Evolutionary conservation across 306 rosid genomes (phyloP), one percentile per base, ranked within the genome.

Genomic region (Comarum palustre): DNA sequence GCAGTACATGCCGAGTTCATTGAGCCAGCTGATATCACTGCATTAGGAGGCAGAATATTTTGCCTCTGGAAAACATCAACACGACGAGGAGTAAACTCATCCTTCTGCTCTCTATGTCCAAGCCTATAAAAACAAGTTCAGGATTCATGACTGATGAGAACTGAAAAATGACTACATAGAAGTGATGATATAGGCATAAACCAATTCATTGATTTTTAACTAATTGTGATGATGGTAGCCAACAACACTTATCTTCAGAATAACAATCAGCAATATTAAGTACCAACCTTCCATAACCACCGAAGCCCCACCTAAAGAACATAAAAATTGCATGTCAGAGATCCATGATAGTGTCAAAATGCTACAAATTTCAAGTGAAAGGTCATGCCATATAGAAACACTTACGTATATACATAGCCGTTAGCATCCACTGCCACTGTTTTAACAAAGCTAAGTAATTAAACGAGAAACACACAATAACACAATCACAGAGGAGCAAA

Each of bases 81-180:
- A 70, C 91, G 97, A 3, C 99, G 97, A 72, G 99, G 99, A 68
- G 42, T 52, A 90, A 92, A 91, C 89, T 94, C 97, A 77, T 94
- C 99, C 89, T 94, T 94, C 89, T 94, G 99, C 90, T 94, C 99
- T 83, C 97, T 80, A 77, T 94, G 99, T 38, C 99, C 99, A n/a
- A 94, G 90, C 87, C 99, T 94, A 77, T 38, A 86, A 86, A 78
- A 36, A 38, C 61, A 60, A 68, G 38, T 68, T 34, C 34, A 76
- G 57, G 66, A 71, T 52, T 73, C 47, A 42, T 60, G 58, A 38
- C 59, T 39, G 14, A 46, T 8, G 64, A 72, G n/a, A 59, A 47
- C 25, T 19, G 9, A 45, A 69, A 76, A 48, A 63, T 25, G 74
- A 19, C 5, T 29, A 77, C 55, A 74, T 50, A 22, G 59, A 68